Base-by-base conservation (phyloP, 805 yeast genomes). In the Sugiyamaella lignohabitans region DNA sequence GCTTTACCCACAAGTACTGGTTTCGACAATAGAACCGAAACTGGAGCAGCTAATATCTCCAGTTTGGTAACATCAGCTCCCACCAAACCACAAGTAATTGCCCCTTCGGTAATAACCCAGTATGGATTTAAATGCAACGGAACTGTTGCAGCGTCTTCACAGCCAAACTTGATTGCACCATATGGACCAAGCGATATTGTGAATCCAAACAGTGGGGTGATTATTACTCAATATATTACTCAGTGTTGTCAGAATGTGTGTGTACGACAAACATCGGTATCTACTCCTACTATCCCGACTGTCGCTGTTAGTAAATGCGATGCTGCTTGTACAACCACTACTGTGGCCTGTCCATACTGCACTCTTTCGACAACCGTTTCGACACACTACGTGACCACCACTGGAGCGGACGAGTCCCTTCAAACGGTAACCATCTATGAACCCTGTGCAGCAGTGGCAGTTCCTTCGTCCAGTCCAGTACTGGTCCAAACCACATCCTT, bases 271-370 rank as follows among this genome's bases (percentile, higher is more conserved):
- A 44, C 50, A 11, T 24, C 50, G 4, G 40, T 34, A 3, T 38
- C 27, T 5, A 39, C 40, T 6, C 42, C 47, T 11, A 37, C 18
- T 14, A 17, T 47, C 20, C 50, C 50, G n/a, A 47, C 50, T 38
- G 48, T 47, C 19, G 38, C 50, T 16, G 40, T 43, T 17, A 45
- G 43, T 14, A 34, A 23, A 5, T 47, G 49, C 35, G 40, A 20
- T 10, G 18, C 17, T 8, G 34, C 27, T 4, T 46, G 50, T 42
- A 16, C 20, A 21, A 36, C 47, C 6, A 43, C 45, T 3, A 43
- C 47, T n/a, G 29, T 40, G 4, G 20, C 37, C 18, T 45, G 50
- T 30, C 47, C 47, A 14, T 47, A 21, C 40, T 47, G 50, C 41
- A 47, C 50, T 5, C 20, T 45, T 38, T 10, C 34, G 32, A 43